These are phyloP conservation scores for Glaciozyma antarctica DNA, from an alignment of 768 basidiomycete genomes.

Conservation along the genomic window DNA sequence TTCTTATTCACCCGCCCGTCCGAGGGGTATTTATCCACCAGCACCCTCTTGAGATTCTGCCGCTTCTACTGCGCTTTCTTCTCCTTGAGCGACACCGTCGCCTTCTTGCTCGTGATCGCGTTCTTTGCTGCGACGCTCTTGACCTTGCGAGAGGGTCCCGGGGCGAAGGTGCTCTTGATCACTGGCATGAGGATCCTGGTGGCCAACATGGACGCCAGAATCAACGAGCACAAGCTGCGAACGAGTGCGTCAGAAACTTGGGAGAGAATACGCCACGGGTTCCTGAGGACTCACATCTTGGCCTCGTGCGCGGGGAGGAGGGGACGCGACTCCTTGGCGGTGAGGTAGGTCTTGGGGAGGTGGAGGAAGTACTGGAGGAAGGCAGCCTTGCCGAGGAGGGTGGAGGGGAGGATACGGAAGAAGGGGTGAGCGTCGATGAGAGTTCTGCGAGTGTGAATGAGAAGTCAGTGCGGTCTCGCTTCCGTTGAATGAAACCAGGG, in stretches of 20 bases:
- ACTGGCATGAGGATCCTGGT: conserved; percentile 8
- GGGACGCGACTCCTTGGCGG: background rate
- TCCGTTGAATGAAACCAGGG: background rate
- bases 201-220: conserved; percentile 24
- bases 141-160: background rate
- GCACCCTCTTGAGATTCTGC: too few species aligned
- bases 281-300: conserved; percentile 20
- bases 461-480: background rate
- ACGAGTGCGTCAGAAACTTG: background rate
- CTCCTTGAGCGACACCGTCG: background rate
- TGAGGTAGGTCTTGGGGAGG: conserved; percentile 28
- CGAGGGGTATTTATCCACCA: too few species aligned
- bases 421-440: conserved; percentile 32
- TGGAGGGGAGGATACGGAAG: conserved; percentile 21
- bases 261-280: too few species aligned
- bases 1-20: too few species aligned
- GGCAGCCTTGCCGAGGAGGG: conserved; percentile 15
- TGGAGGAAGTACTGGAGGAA: conserved; percentile 4
- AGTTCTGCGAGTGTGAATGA: conserved; percentile 1
- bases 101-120: background rate
- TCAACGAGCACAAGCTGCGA: conserved; percentile 23
- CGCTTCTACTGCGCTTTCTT: conserved; percentile 14
- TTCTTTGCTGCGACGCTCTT: conserved; percentile 4
- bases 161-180: background rate
- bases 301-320: conserved; percentile 26